A percentile compares a stretch with the other conserved stretches of the same genome.
phyloP scores from a whole-genome alignment of 1,139 yeast species.

The Suhomyces terraborum region DNA sequence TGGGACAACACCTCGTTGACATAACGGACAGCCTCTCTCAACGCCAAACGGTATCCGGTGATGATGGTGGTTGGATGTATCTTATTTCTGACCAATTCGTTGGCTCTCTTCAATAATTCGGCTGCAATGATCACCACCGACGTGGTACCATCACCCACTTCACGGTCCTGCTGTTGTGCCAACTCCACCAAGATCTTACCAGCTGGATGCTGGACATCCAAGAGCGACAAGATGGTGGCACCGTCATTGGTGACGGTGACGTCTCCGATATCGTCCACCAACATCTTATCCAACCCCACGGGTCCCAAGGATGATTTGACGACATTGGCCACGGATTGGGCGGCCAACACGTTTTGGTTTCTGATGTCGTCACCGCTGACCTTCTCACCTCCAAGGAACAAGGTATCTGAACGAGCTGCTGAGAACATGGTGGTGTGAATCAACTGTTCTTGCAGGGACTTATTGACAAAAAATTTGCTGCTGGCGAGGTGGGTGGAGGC shows the following conservation, averaged over 20 bases:
- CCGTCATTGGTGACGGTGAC: conserved; percentile 99
- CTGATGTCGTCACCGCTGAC: conserved; percentile 95
- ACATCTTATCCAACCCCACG: conserved; percentile 97
- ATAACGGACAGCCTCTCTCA: conserved; percentile 88
- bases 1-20: conserved; percentile 83
- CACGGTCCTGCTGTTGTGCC: conserved; percentile 98
- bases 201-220: conserved; percentile 98
- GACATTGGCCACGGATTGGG: conserved; percentile 95
- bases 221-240: conserved; percentile 86
- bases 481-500: conserved; percentile 7
- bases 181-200: conserved; percentile 95
- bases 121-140: conserved; percentile 96
- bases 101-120: conserved; percentile 88
- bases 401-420: conserved; percentile 84
- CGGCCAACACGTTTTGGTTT: conserved; percentile 93
- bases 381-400: conserved; percentile 94
- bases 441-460: conserved; percentile 1
- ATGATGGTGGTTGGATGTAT: conserved; percentile 98
- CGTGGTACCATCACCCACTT: conserved; percentile 97
- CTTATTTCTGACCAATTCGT: conserved; percentile 88
- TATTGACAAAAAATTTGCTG: conserved; percentile 12
- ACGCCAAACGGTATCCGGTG: conserved; percentile 92
- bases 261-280: conserved; percentile 98
- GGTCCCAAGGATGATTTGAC: conserved; percentile 97
- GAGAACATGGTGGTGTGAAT: conserved; percentile 42